phyloP scores from a whole-genome alignment of 176 grass and related monocot species.

The Eremochloa ophiuroides region DNA sequence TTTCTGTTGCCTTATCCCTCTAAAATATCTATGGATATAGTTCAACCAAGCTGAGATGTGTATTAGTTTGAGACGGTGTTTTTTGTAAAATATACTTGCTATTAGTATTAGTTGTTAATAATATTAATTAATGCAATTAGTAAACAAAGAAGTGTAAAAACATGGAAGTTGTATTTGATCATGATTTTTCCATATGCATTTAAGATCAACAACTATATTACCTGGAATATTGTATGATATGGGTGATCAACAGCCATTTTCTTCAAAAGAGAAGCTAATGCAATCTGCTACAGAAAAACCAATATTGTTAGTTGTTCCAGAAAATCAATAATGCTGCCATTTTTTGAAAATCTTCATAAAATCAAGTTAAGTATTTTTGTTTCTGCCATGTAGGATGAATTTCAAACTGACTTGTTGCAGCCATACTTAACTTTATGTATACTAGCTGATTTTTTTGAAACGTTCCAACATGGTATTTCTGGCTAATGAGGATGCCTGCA shows the following conservation, averaged over 20 bases:
- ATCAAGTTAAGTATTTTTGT: neutral
- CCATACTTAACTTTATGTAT: neutral
- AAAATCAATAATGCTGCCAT: neutral
- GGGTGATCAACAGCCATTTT: conserved; percentile 98
- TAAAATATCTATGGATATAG: neutral
- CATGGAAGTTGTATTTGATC: neutral
- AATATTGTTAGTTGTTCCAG: conserved; percentile 3
- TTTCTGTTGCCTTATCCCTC: neutral
- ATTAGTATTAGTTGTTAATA: neutral
- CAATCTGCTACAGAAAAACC: conserved; percentile 48
- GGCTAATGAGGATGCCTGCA: neutral
- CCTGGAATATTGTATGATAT: conserved; percentile 96
- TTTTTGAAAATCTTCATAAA: too few species aligned
- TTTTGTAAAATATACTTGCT: neutral
- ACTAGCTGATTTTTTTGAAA: neutral
- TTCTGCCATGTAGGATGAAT: neutral
- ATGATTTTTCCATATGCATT: neutral
- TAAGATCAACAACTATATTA: conserved; percentile 21
- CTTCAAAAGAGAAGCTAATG: conserved; percentile 83
- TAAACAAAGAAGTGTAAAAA: neutral
- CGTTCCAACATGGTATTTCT: neutral
- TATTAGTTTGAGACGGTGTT: neutral
- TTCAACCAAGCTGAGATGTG: neutral
- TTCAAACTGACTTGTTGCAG: neutral
- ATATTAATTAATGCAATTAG: neutral